A percentile compares a stretch with the other conserved stretches of the same genome.
These are phyloP conservation scores for Bryoglossum gracile DNA, from an alignment of 495 filamentous ascomycete species.

Conservation along the genomic window DNA sequence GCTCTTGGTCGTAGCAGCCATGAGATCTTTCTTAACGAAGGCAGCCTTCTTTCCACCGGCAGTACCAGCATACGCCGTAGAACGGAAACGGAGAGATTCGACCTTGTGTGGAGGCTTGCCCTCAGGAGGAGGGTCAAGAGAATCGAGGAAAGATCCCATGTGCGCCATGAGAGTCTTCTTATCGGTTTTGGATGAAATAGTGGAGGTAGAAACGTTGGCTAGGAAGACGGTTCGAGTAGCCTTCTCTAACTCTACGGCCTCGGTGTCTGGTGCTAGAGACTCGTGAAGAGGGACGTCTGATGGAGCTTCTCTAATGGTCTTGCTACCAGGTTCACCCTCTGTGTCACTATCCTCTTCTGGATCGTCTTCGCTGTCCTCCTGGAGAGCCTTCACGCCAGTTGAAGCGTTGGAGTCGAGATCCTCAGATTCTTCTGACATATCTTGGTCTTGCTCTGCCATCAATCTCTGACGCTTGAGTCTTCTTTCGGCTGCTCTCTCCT, in stretches of 20 bases:
- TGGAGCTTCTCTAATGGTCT: slow-evolving; percentile 5
- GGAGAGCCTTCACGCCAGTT: no score
- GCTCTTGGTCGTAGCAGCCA: slow-evolving; percentile 82
- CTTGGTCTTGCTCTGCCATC: slow-evolving; percentile 24
- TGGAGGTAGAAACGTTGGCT: slow-evolving; percentile 76
- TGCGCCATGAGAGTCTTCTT: slow-evolving; percentile 71
- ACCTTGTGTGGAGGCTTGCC: slow-evolving; percentile 54
- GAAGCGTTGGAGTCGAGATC: slow-evolving; percentile 23
- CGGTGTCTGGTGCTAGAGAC: slow-evolving; percentile 35
- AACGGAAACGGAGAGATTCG: slow-evolving; percentile 88
- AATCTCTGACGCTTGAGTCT: slow-evolving; percentile 32
- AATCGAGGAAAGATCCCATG: slow-evolving; percentile 43
- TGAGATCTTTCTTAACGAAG: slow-evolving; percentile 71
- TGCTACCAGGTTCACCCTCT: slow-evolving; percentile 1
- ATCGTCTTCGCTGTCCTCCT: no score
- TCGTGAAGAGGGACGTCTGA: slow-evolving; percentile 38
- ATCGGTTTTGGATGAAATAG: slow-evolving; percentile 71
- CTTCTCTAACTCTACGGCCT: slow-evolving; percentile 53
- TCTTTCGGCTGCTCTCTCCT: slow-evolving; percentile 38
- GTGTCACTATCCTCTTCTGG: slow-evolving; percentile 17
- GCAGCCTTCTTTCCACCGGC: slow-evolving; percentile 86
- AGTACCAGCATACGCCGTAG: slow-evolving; percentile 67
- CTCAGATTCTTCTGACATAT: slow-evolving; percentile 27
- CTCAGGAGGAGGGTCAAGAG: slow-evolving; percentile 29
- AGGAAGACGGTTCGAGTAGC: slow-evolving; percentile 88